Evolutionary conservation across 139 green algal genomes (phyloP), one percentile per base, ranked within the genome.

Genomic region (Dunaliella sp.): DNA sequence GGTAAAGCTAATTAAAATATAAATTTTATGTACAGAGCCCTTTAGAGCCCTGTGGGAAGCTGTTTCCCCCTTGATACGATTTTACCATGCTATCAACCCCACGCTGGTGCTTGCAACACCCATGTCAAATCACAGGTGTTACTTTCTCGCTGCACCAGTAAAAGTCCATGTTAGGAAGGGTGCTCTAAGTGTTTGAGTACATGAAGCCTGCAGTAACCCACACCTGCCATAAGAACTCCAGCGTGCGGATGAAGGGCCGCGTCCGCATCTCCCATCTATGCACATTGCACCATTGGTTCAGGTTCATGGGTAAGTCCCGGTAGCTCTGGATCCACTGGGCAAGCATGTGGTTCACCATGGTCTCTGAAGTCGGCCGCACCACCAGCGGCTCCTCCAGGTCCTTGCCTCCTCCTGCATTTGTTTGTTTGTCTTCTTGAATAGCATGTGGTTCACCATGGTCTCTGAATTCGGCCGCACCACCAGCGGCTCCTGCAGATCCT

Each of bases 371-470:
- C 74, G 98, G 98, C 25, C 98, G 92, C 86, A 99, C 96, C 84
- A 98, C 98, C 81, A 99, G 94, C 0, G 96, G 94, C 90, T 99
- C 97, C 87, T 99, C 97, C 81, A 99, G 91, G 48, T 65, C 48
- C 16, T 65, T 65, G 48, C 48, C 48, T 7, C 48, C 48, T 26
- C 48, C 48, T 65, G 48, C 48, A n/a, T n/a, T n/a, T n/a, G n/a
- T n/a, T n/a, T n/a, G n/a, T n/a, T n/a, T n/a, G n/a, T n/a, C n/a
- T n/a, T n/a, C n/a, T n/a, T n/a, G n/a, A n/a, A n/a, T n/a, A 99
- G 98, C 96, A 99, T 99, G 93, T 99, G 95, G 91, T 99, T 99
- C 32, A 99, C 94, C 37, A 99, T 99, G n/a, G 98, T 99, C 93
- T 99, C 98, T n/a, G 85, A 95, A 38, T 97, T 99, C 76, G 98